Conservation (phyloP, 768 basidiomycete genomes). For the Serendipita sp. region DNA sequence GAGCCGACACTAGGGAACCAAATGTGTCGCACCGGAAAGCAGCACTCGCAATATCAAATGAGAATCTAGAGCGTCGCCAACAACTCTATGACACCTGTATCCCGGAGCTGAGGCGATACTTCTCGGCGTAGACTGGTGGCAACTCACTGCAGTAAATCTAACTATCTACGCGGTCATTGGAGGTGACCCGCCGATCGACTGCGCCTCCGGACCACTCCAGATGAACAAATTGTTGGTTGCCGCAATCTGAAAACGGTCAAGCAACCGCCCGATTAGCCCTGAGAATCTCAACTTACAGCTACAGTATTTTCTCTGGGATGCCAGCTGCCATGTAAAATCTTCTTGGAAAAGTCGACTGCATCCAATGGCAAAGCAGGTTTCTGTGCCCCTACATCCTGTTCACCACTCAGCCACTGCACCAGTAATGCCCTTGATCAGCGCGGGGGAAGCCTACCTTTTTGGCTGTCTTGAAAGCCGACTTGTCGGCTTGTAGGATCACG, state of each 20-base stretch:
- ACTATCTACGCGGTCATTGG: neutral
- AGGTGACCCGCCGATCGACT: neutral
- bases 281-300: slow-evolving; percentile 42
- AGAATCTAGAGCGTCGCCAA: too few species aligned
- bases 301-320: slow-evolving; percentile 98
- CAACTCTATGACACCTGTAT: too few species aligned
- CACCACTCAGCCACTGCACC: neutral
- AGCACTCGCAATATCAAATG: too few species aligned
- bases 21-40: too few species aligned
- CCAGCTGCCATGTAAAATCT: slow-evolving; percentile 92
- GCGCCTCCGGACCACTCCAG: slow-evolving; percentile 2
- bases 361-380: slow-evolving; percentile 26
- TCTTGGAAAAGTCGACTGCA: slow-evolving; percentile 88
- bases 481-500: slow-evolving; percentile 92
- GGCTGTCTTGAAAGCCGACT: slow-evolving; percentile 87
- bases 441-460: slow-evolving; percentile 69
- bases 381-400: neutral
- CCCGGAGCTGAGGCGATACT: too few species aligned
- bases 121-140: too few species aligned
- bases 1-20: too few species aligned
- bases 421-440: slow-evolving; percentile 22
- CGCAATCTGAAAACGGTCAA: slow-evolving; percentile 46
- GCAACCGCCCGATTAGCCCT: neutral
- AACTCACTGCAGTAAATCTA: too few species aligned
- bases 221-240: slow-evolving; percentile 93